Base-by-base conservation (phyloP, 1,284 basidiomycete genomes). In the Apiotrichum sp. region DNA sequence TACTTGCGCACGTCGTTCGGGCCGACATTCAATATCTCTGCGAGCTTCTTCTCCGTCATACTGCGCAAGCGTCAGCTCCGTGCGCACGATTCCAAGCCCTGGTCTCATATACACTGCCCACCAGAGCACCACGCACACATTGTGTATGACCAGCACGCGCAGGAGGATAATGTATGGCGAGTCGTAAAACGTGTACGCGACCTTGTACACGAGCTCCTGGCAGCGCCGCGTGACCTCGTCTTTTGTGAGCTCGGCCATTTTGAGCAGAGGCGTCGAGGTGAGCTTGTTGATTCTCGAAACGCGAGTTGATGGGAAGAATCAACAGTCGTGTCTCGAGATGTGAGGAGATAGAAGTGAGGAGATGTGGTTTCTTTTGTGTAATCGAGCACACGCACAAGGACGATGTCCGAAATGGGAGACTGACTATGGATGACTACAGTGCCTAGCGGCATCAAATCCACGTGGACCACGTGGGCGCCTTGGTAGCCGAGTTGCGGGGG, bases 1-100 rank as follows among this genome's bases (percentile, higher is more conserved):
- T 96, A 81, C 77, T 93, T 95, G 73, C 89, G 87, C 62, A 98
- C 79, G 75, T 98, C 96, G 71, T 93, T 95, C n/a, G 87, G 82
- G 69, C 89, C 86, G 58, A 96, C 79, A 3, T 89, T 90, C 78
- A 95, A 85, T 58, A 88, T 81, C 53, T 87, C 86, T 9, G 91
- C 90, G 67, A 98, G 79, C 62, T 93, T 89, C 41, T 57, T 58
- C 51, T 72, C 72, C 9, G 65, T 55, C 6, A 64, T 63, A 8
- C 72, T 72, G 44, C 44, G 50, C 34, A 31, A 11, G 11, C 3
- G 36, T 8, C 36, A 41, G 40, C 14, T 41, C 40, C 8, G 9
- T 38, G 36, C 36, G 36, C 9, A 8, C 38, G 49, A 5, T 16
- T 29, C 3, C 33, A 22, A 22, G 5, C 1, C n/a, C 36, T 9